Percentiles rank a stretch among this genome's conserved stretches.
phyloP scores from a whole-genome alignment of 164 flowering plant genomes.

The Tinospora cordifolia region DNA sequence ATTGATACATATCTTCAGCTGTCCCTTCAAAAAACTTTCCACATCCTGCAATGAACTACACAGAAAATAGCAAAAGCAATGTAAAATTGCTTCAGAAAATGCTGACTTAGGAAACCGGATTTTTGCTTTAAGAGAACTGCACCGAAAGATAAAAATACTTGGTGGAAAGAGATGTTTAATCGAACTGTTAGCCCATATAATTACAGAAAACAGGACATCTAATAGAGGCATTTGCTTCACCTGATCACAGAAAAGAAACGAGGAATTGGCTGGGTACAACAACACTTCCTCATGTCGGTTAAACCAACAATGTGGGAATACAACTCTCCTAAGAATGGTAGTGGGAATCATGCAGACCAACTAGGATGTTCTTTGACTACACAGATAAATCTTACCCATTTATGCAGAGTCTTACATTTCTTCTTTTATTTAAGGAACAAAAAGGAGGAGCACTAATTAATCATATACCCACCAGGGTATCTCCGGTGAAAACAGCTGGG shows the following conservation, averaged over 20 bases:
- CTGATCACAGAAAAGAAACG: background rate
- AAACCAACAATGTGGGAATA: background rate
- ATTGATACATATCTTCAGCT: slow-evolving; percentile 92
- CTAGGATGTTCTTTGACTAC: too few species aligned
- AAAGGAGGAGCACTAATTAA: background rate
- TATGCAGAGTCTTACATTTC: background rate
- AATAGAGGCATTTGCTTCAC: too few species aligned
- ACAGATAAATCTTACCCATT: too few species aligned
- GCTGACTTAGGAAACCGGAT: too few species aligned
- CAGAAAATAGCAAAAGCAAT: background rate
- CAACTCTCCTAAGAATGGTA: background rate
- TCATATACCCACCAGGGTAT: slow-evolving; percentile 60
- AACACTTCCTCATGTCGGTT: background rate
- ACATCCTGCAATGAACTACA: slow-evolving; percentile 90
- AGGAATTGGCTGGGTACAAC: background rate
- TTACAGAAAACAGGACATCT: too few species aligned
- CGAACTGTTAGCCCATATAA: too few species aligned
- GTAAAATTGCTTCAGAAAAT: background rate
- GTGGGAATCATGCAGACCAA: background rate
- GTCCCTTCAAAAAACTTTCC: slow-evolving; percentile 95
- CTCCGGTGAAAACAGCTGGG: slow-evolving; percentile 95
- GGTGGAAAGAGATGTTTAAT: too few species aligned
- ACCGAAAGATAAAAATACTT: too few species aligned
- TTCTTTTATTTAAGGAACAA: background rate
- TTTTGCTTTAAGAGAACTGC: too few species aligned